These are phyloP conservation scores for Ceratocystiopsis sp. DNA, from an alignment of 2,329 filamentous ascomycete genomes.

Conservation along the genomic window DNA sequence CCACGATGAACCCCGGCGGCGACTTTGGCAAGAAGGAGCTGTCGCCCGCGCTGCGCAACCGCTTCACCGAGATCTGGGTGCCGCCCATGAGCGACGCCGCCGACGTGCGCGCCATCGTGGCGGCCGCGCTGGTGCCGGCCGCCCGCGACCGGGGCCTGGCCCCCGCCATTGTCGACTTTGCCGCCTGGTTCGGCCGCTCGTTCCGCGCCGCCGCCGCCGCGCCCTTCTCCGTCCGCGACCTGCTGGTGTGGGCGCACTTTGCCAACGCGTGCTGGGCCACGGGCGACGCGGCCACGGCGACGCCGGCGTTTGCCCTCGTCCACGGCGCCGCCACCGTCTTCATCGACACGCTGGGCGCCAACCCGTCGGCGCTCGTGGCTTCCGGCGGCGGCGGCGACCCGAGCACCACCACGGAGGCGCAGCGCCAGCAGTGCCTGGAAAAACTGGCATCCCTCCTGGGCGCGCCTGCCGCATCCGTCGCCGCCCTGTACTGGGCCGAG, in stretches of 20 bases:
- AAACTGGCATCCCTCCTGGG: constrained; percentile 53
- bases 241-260: constrained; percentile 86
- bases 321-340: constrained; percentile 93
- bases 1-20: constrained; percentile 97
- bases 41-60: constrained; percentile 84
- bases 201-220: constrained; percentile 62
- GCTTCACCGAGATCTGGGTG: constrained; percentile 98
- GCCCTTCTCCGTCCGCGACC: constrained; percentile 77
- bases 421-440: constrained; percentile 55
- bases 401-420: constrained; percentile 41
- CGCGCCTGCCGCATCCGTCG: constrained; percentile 32
- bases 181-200: constrained; percentile 76
- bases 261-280: constrained; percentile 47
- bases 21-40: constrained; percentile 98
- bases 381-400: constrained; percentile 56
- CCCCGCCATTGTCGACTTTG: constrained; percentile 62
- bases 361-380: constrained; percentile 69
- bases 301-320: constrained; percentile 30
- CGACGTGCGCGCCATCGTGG: constrained; percentile 77
- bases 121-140: constrained; percentile 47
- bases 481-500: constrained; percentile 44
- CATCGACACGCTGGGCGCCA: constrained; percentile 86
- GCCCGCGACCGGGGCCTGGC: constrained; percentile 26
- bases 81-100: constrained; percentile 69
- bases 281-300: constrained; percentile 7